Evolutionary conservation across 441 rosid species (phyloP).

Genomic region (Corymbia calophylla): DNA sequence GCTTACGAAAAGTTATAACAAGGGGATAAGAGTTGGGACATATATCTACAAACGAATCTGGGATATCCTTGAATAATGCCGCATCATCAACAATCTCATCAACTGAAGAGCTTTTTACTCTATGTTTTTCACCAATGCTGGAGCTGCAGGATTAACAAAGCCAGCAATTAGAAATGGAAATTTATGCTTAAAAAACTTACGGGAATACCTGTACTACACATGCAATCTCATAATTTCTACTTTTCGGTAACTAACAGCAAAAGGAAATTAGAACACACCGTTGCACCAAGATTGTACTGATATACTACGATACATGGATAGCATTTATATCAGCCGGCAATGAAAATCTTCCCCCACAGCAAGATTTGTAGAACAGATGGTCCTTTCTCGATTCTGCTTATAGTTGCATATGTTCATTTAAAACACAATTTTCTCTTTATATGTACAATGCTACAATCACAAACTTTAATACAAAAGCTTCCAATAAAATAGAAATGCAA

Average conservation of each 20-base stretch:
- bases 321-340: background rate
- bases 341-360: background rate
- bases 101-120: background rate
- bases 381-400: background rate
- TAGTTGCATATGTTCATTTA: background rate
- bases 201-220: background rate
- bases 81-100: background rate
- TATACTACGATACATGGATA: background rate
- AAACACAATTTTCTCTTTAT: background rate
- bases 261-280: background rate
- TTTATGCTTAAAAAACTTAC: background rate
- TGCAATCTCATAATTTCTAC: background rate
- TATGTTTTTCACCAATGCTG: background rate
- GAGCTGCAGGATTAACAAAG: background rate
- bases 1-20: slow-evolving; percentile 7
- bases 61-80: background rate
- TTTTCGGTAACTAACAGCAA: background rate
- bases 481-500: background rate
- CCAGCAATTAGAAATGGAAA: background rate
- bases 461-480: background rate
- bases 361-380: background rate
- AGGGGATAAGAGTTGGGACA: background rate
- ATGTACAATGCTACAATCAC: background rate
- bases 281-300: background rate
- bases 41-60: background rate